These are phyloP conservation scores for Eutrema salsugineum DNA, from an alignment of 441 rosid genomes.

Conservation along the genomic window DNA sequence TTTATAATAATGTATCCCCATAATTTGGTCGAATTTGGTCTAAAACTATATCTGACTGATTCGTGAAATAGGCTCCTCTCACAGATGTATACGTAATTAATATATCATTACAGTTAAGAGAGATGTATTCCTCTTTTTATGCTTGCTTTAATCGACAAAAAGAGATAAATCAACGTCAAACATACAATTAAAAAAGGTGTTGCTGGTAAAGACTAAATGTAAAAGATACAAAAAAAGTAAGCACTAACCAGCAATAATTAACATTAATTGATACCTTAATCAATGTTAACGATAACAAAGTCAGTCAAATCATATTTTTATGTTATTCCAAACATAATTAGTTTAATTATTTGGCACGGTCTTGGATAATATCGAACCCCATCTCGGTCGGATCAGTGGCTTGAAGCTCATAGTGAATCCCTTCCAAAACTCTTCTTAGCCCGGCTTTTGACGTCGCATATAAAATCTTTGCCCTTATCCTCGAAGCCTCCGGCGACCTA, in stretches of 20 bases:
- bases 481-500: conserved; percentile 86
- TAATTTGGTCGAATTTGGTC: background rate
- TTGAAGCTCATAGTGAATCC: conserved; percentile 83
- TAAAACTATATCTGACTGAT: too few species aligned
- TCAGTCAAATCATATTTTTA: conserved; percentile 3
- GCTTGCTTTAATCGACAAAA: conserved; percentile 26
- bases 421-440: conserved; percentile 78
- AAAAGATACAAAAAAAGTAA: conserved; percentile 1
- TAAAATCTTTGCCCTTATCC: conserved; percentile 81
- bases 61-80: too few species aligned
- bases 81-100: background rate
- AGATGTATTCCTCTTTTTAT: background rate
- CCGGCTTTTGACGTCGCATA: conserved; percentile 88
- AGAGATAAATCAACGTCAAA: conserved; percentile 7
- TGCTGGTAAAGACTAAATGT: conserved; percentile 7
- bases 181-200: conserved; percentile 5
- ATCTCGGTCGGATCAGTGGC: conserved; percentile 92
- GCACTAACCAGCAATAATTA: conserved; percentile 30
- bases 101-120: background rate
- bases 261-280: conserved; percentile 22
- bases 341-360: conserved; percentile 51
- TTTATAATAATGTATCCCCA: background rate
- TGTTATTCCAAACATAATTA: background rate
- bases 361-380: conserved; percentile 78
- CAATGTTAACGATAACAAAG: conserved; percentile 30